phyloP scores from a whole-genome alignment of 2,329 filamentous ascomycete genomes.

The Pyrenophora tritici-repentis region DNA sequence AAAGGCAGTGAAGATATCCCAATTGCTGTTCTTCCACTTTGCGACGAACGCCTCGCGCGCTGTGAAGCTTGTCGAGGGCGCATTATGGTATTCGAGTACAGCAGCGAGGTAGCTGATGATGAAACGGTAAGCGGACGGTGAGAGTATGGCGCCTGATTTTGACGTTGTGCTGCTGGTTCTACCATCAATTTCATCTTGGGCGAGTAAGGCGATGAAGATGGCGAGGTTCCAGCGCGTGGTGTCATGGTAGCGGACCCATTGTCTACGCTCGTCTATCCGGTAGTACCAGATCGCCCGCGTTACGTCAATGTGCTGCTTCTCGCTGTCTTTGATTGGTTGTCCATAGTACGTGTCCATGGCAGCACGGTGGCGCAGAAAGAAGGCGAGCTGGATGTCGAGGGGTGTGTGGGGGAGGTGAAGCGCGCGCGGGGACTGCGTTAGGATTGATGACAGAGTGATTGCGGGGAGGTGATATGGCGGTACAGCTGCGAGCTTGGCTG shows the following conservation, averaged over 20 bases:
- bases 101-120: slow-evolving; percentile 19
- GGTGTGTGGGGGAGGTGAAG: slow-evolving; percentile 21
- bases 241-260: slow-evolving; percentile 33
- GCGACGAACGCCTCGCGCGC: slow-evolving; percentile 23
- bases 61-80: slow-evolving; percentile 9
- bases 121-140: slow-evolving; percentile 23
- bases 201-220: slow-evolving; percentile 26
- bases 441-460: slow-evolving; percentile 17
- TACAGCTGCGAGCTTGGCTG: slow-evolving; percentile 17
- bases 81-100: slow-evolving; percentile 29
- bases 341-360: slow-evolving; percentile 7
- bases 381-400: slow-evolving; percentile 25
- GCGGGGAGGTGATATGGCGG: slow-evolving; percentile 13
- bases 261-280: slow-evolving; percentile 20
- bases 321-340: slow-evolving; percentile 17
- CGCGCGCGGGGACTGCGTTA: slow-evolving; percentile 8
- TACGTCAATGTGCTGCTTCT: slow-evolving; percentile 13
- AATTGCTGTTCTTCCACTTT: slow-evolving; percentile 16
- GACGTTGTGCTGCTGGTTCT: too few species aligned
- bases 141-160: too few species aligned
- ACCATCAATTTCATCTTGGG: too few species aligned
- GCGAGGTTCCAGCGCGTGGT: slow-evolving; percentile 28
- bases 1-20: slow-evolving; percentile 18
- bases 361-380: slow-evolving; percentile 24
- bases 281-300: slow-evolving; percentile 33